phyloP scores from a whole-genome alignment of 164 flowering plant genomes.

The Houttuynia cordata region DNA sequence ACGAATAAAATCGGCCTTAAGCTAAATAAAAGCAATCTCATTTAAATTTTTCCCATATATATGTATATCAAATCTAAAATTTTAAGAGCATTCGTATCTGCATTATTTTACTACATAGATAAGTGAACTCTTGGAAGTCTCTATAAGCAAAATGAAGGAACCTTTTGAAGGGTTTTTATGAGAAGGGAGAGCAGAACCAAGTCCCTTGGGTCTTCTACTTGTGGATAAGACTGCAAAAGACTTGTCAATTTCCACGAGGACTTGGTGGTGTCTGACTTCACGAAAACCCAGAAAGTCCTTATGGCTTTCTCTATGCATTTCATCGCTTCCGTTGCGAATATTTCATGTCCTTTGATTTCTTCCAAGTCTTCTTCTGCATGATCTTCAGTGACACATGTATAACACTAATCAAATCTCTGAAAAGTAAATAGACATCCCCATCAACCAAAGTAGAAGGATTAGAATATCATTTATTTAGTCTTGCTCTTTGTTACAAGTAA shows the following conservation, averaged over 20 bases:
- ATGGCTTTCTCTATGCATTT: constrained; percentile 20
- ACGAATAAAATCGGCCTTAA: no score
- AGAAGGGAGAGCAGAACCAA: constrained; percentile 28
- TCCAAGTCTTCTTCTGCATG: not conserved
- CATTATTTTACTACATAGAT: no score
- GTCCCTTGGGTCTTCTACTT: constrained; percentile 46
- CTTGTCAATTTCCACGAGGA: constrained; percentile 23
- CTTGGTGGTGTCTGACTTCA: constrained; percentile 27
- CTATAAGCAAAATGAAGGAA: not conserved
- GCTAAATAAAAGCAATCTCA: no score
- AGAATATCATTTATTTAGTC: no score
- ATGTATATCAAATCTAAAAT: no score
- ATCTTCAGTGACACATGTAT: not conserved
- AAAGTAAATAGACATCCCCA: no score
- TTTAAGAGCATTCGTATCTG: no score
- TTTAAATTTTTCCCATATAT: no score
- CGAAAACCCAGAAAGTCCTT: constrained; percentile 21
- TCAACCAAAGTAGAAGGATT: no score
- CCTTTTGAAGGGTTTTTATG: constrained; percentile 7
- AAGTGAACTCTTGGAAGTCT: no score
- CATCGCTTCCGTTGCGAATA: not conserved
- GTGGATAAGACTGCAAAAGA: constrained; percentile 18
- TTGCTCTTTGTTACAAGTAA: no score
- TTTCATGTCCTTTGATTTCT: not conserved
- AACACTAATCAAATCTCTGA: no score